phyloP scores from a whole-genome alignment of 192 early-diverging fungal species.

The Coemansia sp. region DNA sequence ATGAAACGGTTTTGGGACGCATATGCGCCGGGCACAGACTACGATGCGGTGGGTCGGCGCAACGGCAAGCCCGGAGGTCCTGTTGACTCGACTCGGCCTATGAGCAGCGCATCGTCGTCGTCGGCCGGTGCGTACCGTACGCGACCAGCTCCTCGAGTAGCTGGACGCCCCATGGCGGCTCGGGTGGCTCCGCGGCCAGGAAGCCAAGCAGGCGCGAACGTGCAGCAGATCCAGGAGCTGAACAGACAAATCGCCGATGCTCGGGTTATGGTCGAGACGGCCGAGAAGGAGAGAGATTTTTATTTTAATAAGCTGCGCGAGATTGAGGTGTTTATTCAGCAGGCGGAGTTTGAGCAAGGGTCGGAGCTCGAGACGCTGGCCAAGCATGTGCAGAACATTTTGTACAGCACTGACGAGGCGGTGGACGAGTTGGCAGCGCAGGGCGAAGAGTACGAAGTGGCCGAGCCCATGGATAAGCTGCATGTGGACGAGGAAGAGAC shows the following conservation, averaged over 20 bases:
- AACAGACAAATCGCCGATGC: slow-evolving; percentile 76
- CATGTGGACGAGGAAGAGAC: slow-evolving; percentile 51
- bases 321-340: slow-evolving; percentile 90
- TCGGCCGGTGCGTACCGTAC: slow-evolving; percentile 38
- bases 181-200: slow-evolving; percentile 17
- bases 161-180: slow-evolving; percentile 1
- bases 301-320: slow-evolving; percentile 94
- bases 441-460: slow-evolving; percentile 22
- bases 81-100: slow-evolving; percentile 24
- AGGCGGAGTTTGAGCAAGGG: slow-evolving; percentile 62
- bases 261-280: slow-evolving; percentile 83
- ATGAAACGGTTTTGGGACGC: slow-evolving; percentile 90
- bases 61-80: slow-evolving; percentile 46
- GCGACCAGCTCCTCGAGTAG: slow-evolving; percentile 18
- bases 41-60: slow-evolving; percentile 79
- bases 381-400: slow-evolving; percentile 79
- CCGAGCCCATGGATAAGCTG: slow-evolving; percentile 27
- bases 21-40: slow-evolving; percentile 78
- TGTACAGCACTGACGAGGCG: slow-evolving; percentile 83
- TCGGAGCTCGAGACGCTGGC: slow-evolving; percentile 59
- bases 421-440: slow-evolving; percentile 14
- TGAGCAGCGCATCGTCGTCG: slow-evolving; percentile 50
- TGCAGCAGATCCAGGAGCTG: slow-evolving; percentile 69
- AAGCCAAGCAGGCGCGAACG: slow-evolving; percentile 32
- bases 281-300: slow-evolving; percentile 97